Base-by-base conservation (phyloP, 2,329 filamentous ascomycete genomes). In the Elsinoe batatas region DNA sequence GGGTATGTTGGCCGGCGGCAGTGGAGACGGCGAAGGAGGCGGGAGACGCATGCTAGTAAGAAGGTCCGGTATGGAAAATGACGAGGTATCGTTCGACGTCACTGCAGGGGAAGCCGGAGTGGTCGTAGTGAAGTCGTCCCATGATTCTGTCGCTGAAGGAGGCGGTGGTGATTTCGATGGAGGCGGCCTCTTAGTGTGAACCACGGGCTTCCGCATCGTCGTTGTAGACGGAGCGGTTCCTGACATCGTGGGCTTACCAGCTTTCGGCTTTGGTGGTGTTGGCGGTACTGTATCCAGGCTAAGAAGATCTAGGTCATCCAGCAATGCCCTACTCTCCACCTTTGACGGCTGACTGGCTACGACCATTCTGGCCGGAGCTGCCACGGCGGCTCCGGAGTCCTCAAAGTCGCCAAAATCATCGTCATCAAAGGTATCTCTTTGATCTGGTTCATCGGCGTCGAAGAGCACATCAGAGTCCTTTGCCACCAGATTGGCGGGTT, bases 1-100 rank as follows among this genome's bases (percentile, higher is more conserved):
- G 8, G 91, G 91, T 6, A 96, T 83, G 65, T 95, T 96, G 15
- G 83, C 88, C 4, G 90, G 90, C 5, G 88, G 86, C 20, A 71
- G 58, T 56, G 69, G 67, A 61, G 53, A 49, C 61, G 54, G 32
- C 63, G 35, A 59, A 49, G 5, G 56, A 44, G 30, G 18, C 5
- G 32, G 49, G 42, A 58, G 46, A 20, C 40, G 26, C 18, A 55
- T 54, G 33, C 33, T 33, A 26, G 43, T 30, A 17, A 46, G 54
- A 4, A 56, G 40, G 30, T 53, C 37, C 15, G 36, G 44, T 17
- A 54, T 26, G 22, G 53, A 35, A 33, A 37, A 50, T 20, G 20
- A 11, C 30, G 42, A 38, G 53, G 36, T 37, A 30, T n/a, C 26
- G 36, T 11, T 18, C 33, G 47, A 30, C 8, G 36, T 3, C n/a